Evolutionary conservation across 495 filamentous ascomycete species (phyloP), one percentile per base, ranked within the genome.

Genomic region (Hyaloscypha hepaticicola): DNA sequence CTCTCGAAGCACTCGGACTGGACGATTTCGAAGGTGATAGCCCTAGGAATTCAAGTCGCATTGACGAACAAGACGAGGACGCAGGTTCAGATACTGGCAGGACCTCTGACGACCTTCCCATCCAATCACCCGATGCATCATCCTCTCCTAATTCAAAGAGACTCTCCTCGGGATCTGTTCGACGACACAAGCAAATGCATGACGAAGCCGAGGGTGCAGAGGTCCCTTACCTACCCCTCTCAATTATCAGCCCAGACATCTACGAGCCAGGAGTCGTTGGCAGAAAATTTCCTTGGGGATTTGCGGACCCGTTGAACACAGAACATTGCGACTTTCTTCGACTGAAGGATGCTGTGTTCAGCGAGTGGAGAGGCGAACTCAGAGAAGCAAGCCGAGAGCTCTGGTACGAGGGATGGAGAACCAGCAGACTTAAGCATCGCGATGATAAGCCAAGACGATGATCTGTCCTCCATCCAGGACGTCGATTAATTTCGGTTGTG

Each of bases 331-430:
- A 99, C 75, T 96, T 97, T 76, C 79, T 89, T n/a, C 86, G 87
- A 61, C 80, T 99, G 65, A 94, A 93, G 78, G 92, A 98, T 24
- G 86, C 87, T 6, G 90, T 98, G 24, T 99, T 99, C 74, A 87
- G 77, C 71, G 96, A 98, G 72, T 99, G 95, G 95, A 84, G 93
- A 50, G 83, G 82, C 19, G 95, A 99, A 71, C 81, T 99, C 66
- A 89, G 94, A 52, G 93, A 96, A 76, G 91, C 91, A 48, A 96
- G 92, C 76, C 85, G 92, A 58, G 92, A 96, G 77, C 80, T 90
- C 64, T 98, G 93, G 91, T 99, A 99, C 69, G 95, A 99, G 76
- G 87, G 91, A 68, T 99, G 95, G 95, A 86, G 95, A 77, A 98
- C 83, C 2, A 83, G 78, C 75, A 75, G 83, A 60, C 80, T 85